These are phyloP conservation scores for Penicillium malachiteum DNA, from an alignment of 495 filamentous ascomycete genomes.

Conservation along the genomic window DNA sequence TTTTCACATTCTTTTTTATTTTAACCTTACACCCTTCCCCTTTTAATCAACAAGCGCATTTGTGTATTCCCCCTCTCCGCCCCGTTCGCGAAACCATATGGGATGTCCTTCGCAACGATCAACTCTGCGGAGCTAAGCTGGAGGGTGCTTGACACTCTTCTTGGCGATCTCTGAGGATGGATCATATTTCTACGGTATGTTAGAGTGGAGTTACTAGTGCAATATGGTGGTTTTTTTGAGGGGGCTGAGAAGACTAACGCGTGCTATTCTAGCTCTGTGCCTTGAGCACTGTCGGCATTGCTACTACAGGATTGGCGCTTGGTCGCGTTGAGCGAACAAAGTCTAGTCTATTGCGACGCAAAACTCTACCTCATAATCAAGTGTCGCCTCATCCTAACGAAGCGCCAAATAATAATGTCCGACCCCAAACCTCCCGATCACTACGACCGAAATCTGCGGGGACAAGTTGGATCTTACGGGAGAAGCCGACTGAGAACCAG, in stretches of 20 bases:
- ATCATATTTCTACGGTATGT: conserved; percentile 50
- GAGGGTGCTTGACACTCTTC: conserved; percentile 36
- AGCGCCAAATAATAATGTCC: conserved; percentile 24
- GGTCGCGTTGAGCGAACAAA: conserved; percentile 52
- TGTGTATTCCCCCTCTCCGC: not conserved
- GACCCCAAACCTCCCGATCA: conserved; percentile 25
- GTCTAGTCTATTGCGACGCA: conserved; percentile 27
- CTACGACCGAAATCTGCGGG: conserved; percentile 16
- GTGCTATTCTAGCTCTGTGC: conserved; percentile 59
- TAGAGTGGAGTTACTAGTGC: too few relatives aligned
- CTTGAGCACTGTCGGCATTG: conserved; percentile 66
- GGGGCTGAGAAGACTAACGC: conserved; percentile 5
- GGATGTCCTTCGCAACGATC: conserved; percentile 37
- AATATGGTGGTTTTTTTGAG: not conserved
- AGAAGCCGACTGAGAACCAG: conserved; percentile 8
- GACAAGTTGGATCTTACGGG: conserved; percentile 9
- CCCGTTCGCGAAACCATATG: conserved; percentile 33
- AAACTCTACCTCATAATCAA: conserved; percentile 27
- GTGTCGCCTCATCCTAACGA: conserved; percentile 15
- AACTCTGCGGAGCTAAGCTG: conserved; percentile 41
- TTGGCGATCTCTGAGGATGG: conserved; percentile 41
- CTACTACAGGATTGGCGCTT: conserved; percentile 62
- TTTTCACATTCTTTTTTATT: conserved; percentile 1
- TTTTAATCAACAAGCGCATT: not conserved
- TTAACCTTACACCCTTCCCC: not conserved